These are phyloP conservation scores for Escallonia rubra DNA, from an alignment of 129 eudicot species.

Conservation along the genomic window DNA sequence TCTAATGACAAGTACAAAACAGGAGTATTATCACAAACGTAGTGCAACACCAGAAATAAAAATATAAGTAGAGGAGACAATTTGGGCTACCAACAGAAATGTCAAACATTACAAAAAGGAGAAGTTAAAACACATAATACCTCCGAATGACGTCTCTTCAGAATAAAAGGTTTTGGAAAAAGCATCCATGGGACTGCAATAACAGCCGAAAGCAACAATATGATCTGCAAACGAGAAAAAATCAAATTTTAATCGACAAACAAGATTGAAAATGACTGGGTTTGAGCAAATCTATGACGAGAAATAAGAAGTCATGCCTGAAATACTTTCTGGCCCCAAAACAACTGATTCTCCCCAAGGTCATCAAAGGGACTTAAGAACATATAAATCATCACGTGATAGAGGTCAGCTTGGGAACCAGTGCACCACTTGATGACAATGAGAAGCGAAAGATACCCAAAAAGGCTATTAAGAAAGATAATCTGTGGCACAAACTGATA, in stretches of 20 bases:
- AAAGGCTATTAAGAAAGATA: constrained; percentile 97
- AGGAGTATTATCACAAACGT: no score
- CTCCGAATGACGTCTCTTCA: constrained; percentile 82
- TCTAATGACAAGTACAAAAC: no score
- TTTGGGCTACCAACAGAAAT: no score
- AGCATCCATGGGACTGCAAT: constrained; percentile 99
- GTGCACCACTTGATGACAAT: constrained; percentile 91
- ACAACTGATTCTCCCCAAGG: constrained; percentile 88
- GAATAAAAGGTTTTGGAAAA: constrained; percentile 94
- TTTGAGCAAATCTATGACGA: constrained; percentile 1
- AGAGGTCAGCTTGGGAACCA: constrained; percentile 96
- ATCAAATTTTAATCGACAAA: constrained; percentile 12
- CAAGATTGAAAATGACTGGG: constrained; percentile 1
- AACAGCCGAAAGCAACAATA: constrained; percentile 77
- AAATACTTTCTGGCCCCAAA: constrained; percentile 90
- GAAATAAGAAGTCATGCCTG: constrained; percentile 52
- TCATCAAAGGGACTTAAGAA: constrained; percentile 92
- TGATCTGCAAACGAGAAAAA: constrained; percentile 49
- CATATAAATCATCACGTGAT: constrained; percentile 99
- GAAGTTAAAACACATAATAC: constrained; percentile 26
- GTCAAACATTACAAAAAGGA: no score
- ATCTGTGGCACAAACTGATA: constrained; percentile 96
- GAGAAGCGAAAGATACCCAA: constrained; percentile 95
- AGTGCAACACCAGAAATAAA: no score
- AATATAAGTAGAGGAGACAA: no score